Evolutionary conservation across 2,329 filamentous ascomycete species (phyloP).

Genomic region (Albophoma yamanashiensis): DNA sequence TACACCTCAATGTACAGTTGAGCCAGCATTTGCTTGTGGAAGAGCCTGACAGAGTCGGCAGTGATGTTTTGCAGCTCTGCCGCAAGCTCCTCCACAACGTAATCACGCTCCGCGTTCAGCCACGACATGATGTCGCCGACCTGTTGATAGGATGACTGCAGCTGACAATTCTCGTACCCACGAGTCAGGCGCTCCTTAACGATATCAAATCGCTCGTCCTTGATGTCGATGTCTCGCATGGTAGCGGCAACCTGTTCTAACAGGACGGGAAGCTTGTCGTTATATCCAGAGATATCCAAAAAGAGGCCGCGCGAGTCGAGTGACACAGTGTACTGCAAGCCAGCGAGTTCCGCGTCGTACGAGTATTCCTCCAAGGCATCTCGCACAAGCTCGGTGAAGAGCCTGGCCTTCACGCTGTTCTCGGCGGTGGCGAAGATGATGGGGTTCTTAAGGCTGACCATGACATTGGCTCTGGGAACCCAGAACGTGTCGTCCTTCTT

Average conservation of each 20-base stretch:
- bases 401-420: constrained; percentile 63
- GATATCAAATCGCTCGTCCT: constrained; percentile 80
- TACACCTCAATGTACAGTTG: constrained; percentile 84
- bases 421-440: constrained; percentile 70
- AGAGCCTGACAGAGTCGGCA: constrained; percentile 61
- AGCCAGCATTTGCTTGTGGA: constrained; percentile 69
- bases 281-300: constrained; percentile 79
- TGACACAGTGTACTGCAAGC: constrained; percentile 71
- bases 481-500: constrained; percentile 99
- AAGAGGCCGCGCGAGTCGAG: constrained; percentile 64
- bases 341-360: constrained; percentile 90
- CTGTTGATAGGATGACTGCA: constrained; percentile 81
- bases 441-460: constrained; percentile 70
- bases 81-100: constrained; percentile 68
- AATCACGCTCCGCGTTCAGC: constrained; percentile 67
- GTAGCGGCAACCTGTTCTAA: constrained; percentile 79
- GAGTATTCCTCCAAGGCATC: constrained; percentile 89
- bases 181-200: constrained; percentile 76
- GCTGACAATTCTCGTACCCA: constrained; percentile 76
- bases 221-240: constrained; percentile 75
- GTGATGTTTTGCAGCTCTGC: constrained; percentile 68
- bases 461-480: constrained; percentile 88
- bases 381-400: constrained; percentile 78
- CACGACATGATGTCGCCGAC: constrained; percentile 74
- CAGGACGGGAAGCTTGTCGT: constrained; percentile 87